Conservation (phyloP, 169 alveolate genomes). For the Fabrea salina region DNA sequence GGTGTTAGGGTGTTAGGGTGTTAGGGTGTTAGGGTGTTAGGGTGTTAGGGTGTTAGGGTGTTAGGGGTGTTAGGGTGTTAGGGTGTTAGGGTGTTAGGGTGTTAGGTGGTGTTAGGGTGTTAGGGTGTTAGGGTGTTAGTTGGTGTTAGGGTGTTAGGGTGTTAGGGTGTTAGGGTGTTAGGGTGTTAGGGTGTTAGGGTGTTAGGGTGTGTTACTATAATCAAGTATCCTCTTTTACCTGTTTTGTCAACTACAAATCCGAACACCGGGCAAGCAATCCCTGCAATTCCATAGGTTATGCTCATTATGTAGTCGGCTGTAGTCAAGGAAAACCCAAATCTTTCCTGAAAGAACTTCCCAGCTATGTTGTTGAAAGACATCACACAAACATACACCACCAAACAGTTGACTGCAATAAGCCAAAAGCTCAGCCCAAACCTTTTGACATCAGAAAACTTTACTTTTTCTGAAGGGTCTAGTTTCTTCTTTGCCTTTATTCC, state of each 20-base stretch:
- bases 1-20: no score
- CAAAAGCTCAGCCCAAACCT: conserved; percentile 34
- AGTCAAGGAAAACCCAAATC: conserved; percentile 22
- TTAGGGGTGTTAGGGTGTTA: no score
- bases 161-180: no score
- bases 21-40: no score
- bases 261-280: conserved; percentile 42
- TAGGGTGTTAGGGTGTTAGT: no score
- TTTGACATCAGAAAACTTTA: neutral
- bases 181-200: no score
- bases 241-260: conserved; percentile 46
- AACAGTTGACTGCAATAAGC: conserved; percentile 36
- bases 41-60: no score
- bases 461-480: neutral
- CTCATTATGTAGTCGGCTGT: conserved; percentile 52
- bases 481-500: conserved; percentile 11
- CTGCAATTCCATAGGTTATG: conserved; percentile 41
- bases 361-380: conserved; percentile 60
- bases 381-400: conserved; percentile 36
- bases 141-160: no score
- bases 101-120: no score
- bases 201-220: no score
- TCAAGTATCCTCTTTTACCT: conserved; percentile 45
- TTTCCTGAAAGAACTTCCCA: conserved; percentile 42
- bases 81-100: no score